These are phyloP conservation scores for Lactarius tabidus DNA, from an alignment of 768 basidiomycete species.

Conservation along the genomic window DNA sequence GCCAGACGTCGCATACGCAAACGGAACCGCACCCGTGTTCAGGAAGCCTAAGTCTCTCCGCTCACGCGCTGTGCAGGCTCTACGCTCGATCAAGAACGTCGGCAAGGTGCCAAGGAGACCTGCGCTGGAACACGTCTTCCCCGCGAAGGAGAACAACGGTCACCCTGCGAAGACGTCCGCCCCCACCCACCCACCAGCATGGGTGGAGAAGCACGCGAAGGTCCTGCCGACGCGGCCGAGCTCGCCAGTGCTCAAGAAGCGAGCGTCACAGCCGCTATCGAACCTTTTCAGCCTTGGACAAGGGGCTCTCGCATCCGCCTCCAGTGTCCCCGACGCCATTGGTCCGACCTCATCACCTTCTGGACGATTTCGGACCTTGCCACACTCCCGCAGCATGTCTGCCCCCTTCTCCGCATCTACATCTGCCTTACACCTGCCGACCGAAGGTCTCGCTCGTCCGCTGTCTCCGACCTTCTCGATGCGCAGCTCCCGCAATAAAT, in stretches of 20 bases:
- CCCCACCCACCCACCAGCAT: neutral
- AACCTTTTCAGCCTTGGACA: slow-evolving; percentile 31
- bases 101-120: slow-evolving; percentile 27
- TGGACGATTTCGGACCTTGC: slow-evolving; percentile 7
- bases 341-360: slow-evolving; percentile 1
- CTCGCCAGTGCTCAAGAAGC: slow-evolving; percentile 27
- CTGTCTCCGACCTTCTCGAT: slow-evolving; percentile 28
- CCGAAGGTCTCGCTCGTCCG: slow-evolving; percentile 11
- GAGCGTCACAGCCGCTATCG: slow-evolving; percentile 30
- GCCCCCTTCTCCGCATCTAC: slow-evolving; percentile 14
- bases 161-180: neutral
- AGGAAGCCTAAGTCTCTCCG: slow-evolving; percentile 35
- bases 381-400: slow-evolving; percentile 16
- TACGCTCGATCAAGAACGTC: slow-evolving; percentile 37
- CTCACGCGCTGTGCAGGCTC: slow-evolving; percentile 34
- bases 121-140: slow-evolving; percentile 8
- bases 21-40: slow-evolving; percentile 22
- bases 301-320: slow-evolving; percentile 6
- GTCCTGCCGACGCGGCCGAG: slow-evolving; percentile 22
- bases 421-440: slow-evolving; percentile 16
- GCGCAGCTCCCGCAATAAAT: slow-evolving; percentile 31
- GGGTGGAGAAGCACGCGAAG: slow-evolving; percentile 18
- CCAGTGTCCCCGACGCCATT: neutral
- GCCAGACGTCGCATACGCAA: slow-evolving; percentile 26
- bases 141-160: slow-evolving; percentile 15